Evolutionary conservation across 2,329 filamentous ascomycete genomes (phyloP).

Genomic region (Colletotrichum lupini): DNA sequence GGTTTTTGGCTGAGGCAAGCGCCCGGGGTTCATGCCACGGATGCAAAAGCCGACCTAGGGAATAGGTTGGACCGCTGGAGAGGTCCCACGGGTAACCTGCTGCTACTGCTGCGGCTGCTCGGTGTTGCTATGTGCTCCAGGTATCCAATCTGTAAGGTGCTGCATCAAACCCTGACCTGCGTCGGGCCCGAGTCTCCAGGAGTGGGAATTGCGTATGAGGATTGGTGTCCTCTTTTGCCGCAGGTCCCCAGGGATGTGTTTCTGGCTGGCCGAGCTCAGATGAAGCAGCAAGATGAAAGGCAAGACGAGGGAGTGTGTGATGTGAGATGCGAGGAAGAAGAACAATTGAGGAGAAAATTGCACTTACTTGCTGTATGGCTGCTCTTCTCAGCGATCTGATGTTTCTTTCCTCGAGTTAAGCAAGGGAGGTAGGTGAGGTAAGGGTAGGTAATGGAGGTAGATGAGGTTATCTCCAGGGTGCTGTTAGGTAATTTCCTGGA

Average conservation of each 20-base stretch:
- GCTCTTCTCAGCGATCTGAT: not conserved
- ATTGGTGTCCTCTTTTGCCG: conserved; percentile 15
- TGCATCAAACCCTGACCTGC: conserved; percentile 24
- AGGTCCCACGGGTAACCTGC: conserved; percentile 3
- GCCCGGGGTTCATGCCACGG: conserved; percentile 18
- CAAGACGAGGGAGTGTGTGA: not conserved
- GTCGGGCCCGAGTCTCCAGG: conserved; percentile 18
- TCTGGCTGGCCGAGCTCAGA: conserved; percentile 20
- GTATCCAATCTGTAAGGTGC: not conserved
- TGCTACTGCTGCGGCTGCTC: not conserved
- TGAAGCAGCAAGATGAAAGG: conserved; percentile 16
- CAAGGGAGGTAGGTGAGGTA: not conserved
- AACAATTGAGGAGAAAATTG: not conserved
- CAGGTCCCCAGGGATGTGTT: conserved; percentile 25
- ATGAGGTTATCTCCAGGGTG: conserved; percentile 27
- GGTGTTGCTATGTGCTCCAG: too few relatives aligned
- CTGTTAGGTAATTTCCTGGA: conserved; percentile 30
- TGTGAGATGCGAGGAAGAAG: not conserved
- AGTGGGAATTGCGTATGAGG: conserved; percentile 14
- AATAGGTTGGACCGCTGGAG: conserved; percentile 2
- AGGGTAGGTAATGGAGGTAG: conserved; percentile 10
- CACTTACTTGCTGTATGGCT: conserved; percentile 1
- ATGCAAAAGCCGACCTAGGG: conserved; percentile 13
- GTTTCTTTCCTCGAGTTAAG: not conserved
- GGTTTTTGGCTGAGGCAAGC: conserved; percentile 1